A percentile compares a stretch with the other conserved stretches of the same genome.
Conservation (phyloP, 2,329 filamentous ascomycete genomes). For the Arthrobotrys musiformis region DNA sequence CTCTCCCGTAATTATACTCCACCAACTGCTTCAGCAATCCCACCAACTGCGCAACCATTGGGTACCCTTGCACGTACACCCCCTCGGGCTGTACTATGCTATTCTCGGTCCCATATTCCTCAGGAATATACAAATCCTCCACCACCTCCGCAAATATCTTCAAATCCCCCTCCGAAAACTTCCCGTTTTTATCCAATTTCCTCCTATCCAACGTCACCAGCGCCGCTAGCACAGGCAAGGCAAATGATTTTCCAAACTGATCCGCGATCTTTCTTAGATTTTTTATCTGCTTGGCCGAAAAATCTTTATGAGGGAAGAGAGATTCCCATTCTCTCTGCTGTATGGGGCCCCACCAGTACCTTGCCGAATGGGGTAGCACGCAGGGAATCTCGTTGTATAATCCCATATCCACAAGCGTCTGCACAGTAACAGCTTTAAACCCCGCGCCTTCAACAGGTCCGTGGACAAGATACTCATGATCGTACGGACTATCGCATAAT, state of each 20-base stretch:
- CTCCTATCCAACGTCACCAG: constrained; percentile 42
- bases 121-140: constrained; percentile 40
- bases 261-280: constrained; percentile 22
- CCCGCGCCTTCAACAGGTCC: constrained; percentile 42
- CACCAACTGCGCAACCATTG: constrained; percentile 42
- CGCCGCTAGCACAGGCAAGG: constrained; percentile 34
- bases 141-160: constrained; percentile 45
- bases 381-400: constrained; percentile 40
- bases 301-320: constrained; percentile 9
- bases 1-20: constrained; percentile 49
- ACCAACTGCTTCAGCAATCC: constrained; percentile 38
- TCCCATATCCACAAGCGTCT: constrained; percentile 34
- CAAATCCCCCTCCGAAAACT: constrained; percentile 31
- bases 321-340: constrained; percentile 37
- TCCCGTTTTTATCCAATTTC: constrained; percentile 35
- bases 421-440: constrained; percentile 49
- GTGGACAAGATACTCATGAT: constrained; percentile 52
- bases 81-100: constrained; percentile 39
- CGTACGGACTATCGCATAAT: constrained; percentile 44
- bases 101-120: constrained; percentile 40
- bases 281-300: constrained; percentile 32
- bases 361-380: constrained; percentile 18
- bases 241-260: constrained; percentile 39
- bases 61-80: constrained; percentile 41
- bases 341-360: constrained; percentile 49